Percentiles rank a stretch among this genome's conserved stretches.
These are phyloP conservation scores for Articulospora tetracladia DNA, from an alignment of 495 filamentous ascomycete genomes.

Conservation along the genomic window DNA sequence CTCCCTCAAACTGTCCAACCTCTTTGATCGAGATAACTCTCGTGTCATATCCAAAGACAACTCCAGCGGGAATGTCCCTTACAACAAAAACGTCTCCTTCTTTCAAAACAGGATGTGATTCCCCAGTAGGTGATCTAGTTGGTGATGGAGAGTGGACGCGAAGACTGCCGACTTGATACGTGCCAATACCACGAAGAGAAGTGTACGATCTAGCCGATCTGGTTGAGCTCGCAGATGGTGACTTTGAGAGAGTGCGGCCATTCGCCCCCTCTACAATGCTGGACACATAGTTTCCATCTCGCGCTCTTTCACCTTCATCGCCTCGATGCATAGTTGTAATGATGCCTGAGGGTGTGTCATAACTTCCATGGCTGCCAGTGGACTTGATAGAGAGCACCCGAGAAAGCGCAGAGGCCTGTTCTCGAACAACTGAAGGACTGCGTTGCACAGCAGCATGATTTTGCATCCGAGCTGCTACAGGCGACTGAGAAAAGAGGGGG, in stretches of 20 bases:
- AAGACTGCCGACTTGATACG: conserved; percentile 25
- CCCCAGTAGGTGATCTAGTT: neutral
- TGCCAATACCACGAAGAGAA: conserved; percentile 1
- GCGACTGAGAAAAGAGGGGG: neutral
- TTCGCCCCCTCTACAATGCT: conserved; percentile 3
- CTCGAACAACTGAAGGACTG: conserved; percentile 11
- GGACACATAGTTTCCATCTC: conserved; percentile 5
- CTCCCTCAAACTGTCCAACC: conserved; percentile 43
- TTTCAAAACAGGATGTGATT: conserved; percentile 15
- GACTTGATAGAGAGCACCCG: conserved; percentile 18
- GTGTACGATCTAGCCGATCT: conserved; percentile 9
- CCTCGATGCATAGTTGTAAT: neutral
- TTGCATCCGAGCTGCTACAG: conserved; percentile 9
- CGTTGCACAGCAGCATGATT: conserved; percentile 21
- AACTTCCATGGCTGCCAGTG: conserved; percentile 6
- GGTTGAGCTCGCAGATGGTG: conserved; percentile 7
- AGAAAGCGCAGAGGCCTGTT: conserved; percentile 10
- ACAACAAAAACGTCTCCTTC: conserved; percentile 40
- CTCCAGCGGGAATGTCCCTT: conserved; percentile 35
- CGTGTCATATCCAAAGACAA: conserved; percentile 43
- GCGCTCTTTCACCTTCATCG: neutral
- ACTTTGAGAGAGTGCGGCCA: conserved; percentile 12
- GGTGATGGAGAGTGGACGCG: conserved; percentile 29
- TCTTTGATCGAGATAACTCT: conserved; percentile 32
- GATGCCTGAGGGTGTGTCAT: neutral